These are phyloP conservation scores for Oidiodendron maius DNA, from an alignment of 495 filamentous ascomycete species.

Conservation along the genomic window DNA sequence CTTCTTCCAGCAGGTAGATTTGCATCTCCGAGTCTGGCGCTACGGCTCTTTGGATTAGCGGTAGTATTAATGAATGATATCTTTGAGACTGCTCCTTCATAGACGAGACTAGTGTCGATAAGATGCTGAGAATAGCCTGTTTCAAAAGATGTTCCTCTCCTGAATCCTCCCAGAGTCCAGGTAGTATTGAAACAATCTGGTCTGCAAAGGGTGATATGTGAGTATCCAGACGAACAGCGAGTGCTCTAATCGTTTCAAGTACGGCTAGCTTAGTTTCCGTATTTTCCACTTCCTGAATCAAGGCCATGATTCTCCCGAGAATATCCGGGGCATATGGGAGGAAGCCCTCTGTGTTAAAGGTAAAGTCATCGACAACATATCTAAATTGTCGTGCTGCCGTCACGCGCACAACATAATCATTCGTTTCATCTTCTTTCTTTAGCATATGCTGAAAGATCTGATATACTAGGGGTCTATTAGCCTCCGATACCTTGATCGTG, in stretches of 20 bases:
- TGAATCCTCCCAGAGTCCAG: slow-evolving; percentile 75
- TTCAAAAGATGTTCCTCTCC: slow-evolving; percentile 84
- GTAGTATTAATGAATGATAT: slow-evolving; percentile 69
- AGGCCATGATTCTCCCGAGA: slow-evolving; percentile 60
- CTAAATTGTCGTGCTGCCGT: slow-evolving; percentile 83
- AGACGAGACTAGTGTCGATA: slow-evolving; percentile 70
- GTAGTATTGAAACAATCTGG: slow-evolving; percentile 72
- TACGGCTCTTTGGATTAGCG: slow-evolving; percentile 71
- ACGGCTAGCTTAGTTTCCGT: slow-evolving; percentile 85
- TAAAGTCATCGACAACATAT: slow-evolving; percentile 71
- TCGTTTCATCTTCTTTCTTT: slow-evolving; percentile 65
- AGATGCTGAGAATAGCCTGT: slow-evolving; percentile 79
- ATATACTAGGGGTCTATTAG: slow-evolving; percentile 68
- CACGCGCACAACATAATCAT: slow-evolving; percentile 88
- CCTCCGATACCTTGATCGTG: slow-evolving; percentile 57
- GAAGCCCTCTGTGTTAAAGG: slow-evolving; percentile 67
- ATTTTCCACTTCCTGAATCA: slow-evolving; percentile 75
- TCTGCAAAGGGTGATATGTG: slow-evolving; percentile 71
- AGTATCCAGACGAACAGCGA: slow-evolving; percentile 76
- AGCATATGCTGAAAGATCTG: slow-evolving; percentile 87
- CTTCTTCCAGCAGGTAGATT: slow-evolving; percentile 85
- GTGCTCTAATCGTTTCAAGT: slow-evolving; percentile 70
- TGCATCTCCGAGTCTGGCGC: slow-evolving; percentile 73
- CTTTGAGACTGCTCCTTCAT: slow-evolving; percentile 67
- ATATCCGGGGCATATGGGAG: slow-evolving; percentile 65